Conservation (phyloP, 2,329 filamentous ascomycete genomes). For the Chaetoscypha palmicola region DNA sequence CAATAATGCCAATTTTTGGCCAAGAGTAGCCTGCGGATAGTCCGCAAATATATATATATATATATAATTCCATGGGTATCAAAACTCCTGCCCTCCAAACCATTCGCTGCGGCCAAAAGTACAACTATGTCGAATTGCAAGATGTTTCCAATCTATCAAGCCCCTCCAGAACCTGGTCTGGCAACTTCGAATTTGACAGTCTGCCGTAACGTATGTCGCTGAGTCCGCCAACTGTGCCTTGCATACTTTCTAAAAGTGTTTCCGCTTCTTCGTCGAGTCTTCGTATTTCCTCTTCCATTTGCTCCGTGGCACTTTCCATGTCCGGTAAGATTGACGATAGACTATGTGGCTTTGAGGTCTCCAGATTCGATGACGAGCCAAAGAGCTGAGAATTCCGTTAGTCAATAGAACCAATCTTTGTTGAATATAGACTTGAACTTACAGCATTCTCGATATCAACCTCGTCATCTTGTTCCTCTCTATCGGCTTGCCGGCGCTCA, state of each 20-base stretch:
- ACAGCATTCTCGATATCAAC: conserved; percentile 55
- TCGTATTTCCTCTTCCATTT: conserved; percentile 62
- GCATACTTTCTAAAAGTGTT: conserved; percentile 52
- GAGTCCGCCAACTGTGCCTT: conserved; percentile 60
- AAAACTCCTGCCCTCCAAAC: conserved; percentile 12
- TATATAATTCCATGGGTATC: conserved; percentile 28
- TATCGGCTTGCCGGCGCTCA: conserved; percentile 44
- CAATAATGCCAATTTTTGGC: too few species aligned
- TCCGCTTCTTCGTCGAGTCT: conserved; percentile 59
- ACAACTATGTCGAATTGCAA: conserved; percentile 18
- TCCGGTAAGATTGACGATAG: conserved; percentile 59
- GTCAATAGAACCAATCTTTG: too few species aligned
- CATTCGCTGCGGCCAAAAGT: background rate
- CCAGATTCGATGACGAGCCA: conserved; percentile 39
- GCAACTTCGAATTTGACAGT: conserved; percentile 56
- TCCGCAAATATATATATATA: conserved; percentile 18
- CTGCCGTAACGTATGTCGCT: conserved; percentile 80
- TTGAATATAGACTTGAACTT: conserved; percentile 28
- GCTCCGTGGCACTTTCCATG: conserved; percentile 58
- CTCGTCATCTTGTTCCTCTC: conserved; percentile 54
- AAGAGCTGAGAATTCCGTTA: conserved; percentile 45
- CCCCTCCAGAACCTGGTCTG: conserved; percentile 60
- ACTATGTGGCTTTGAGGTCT: conserved; percentile 49
- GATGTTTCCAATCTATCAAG: conserved; percentile 50
- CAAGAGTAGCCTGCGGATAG: too few species aligned